These are phyloP conservation scores for Rhipidocladum racemiflorum DNA, from an alignment of 176 grass and related monocot genomes.

Conservation along the genomic window DNA sequence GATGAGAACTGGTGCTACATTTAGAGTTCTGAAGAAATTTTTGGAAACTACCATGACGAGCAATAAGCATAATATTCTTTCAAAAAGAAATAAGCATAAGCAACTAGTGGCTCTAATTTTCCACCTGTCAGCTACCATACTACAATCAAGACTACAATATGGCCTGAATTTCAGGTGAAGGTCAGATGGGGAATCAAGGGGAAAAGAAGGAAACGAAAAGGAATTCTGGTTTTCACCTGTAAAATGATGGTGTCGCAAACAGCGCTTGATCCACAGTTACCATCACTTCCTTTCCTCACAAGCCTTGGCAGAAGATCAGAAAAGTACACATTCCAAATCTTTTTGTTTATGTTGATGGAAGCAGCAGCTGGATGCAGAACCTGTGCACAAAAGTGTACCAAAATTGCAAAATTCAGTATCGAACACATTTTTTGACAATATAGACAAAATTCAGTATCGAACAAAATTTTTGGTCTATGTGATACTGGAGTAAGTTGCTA, in stretches of 20 bases:
- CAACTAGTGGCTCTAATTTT: background rate
- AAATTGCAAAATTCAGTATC: background rate
- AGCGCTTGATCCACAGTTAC: constrained; percentile 58
- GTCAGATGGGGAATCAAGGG: background rate
- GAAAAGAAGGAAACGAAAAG: too few relatives aligned
- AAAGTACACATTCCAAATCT: constrained; percentile 60
- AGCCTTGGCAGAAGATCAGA: constrained; percentile 47
- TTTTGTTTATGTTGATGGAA: constrained; percentile 62
- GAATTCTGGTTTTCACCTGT: constrained; percentile 40
- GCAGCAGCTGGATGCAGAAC: constrained; percentile 56
- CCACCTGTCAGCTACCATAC: background rate
- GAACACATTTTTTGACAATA: background rate
- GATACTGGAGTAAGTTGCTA: background rate
- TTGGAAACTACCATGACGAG: background rate
- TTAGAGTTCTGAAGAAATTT: background rate
- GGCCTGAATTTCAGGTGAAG: background rate
- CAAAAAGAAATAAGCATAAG: background rate
- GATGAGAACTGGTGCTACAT: background rate
- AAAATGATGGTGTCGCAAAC: constrained; percentile 57
- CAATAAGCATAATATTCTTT: background rate
- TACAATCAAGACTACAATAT: background rate
- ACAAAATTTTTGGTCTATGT: background rate
- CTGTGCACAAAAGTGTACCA: constrained; percentile 20
- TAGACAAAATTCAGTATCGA: background rate
- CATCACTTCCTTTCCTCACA: constrained; percentile 46